These are phyloP conservation scores for Marchantia paleacea DNA, from an alignment of 225 moss, liverwort and hornwort genomes.

Conservation along the genomic window DNA sequence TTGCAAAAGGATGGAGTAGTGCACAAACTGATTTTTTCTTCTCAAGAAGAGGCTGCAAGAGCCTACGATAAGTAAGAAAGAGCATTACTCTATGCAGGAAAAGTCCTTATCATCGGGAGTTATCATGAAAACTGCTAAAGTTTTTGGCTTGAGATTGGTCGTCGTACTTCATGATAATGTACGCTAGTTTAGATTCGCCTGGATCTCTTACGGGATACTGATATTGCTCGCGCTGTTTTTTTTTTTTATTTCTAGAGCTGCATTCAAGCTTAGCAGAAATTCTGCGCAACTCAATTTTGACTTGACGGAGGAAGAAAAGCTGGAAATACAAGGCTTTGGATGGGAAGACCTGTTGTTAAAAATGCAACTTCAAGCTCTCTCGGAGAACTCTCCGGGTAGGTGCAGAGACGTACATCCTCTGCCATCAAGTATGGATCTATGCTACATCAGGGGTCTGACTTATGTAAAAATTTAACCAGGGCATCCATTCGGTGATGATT, in stretches of 20 bases:
- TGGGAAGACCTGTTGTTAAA: conserved; percentile 56
- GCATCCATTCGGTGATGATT: no score
- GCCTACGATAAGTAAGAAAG: conserved; percentile 60
- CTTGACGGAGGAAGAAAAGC: conserved; percentile 49
- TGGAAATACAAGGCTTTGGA: conserved; percentile 36
- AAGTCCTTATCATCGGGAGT: background rate
- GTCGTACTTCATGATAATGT: background rate
- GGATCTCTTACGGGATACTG: background rate
- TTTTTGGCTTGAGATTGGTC: background rate
- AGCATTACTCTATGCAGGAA: background rate
- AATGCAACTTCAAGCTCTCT: conserved; percentile 51
- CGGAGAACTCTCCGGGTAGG: conserved; percentile 53
- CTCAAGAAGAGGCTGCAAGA: conserved; percentile 47
- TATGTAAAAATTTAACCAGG: background rate
- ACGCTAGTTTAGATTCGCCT: background rate
- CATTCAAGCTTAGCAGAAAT: conserved; percentile 47
- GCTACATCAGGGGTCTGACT: background rate
- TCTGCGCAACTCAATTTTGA: conserved; percentile 44
- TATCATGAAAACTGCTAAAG: background rate
- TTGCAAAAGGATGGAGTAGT: conserved; percentile 15
- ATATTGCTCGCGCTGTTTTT: background rate
- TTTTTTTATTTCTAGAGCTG: conserved; percentile 31
- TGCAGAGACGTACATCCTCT: conserved; percentile 7
- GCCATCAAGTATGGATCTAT: background rate
- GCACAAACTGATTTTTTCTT: conserved; percentile 38